Evolutionary conservation across 2,329 filamentous ascomycete species (phyloP), one percentile per base, ranked within the genome.

Genomic region (Aspergillus pseudonomiae): DNA sequence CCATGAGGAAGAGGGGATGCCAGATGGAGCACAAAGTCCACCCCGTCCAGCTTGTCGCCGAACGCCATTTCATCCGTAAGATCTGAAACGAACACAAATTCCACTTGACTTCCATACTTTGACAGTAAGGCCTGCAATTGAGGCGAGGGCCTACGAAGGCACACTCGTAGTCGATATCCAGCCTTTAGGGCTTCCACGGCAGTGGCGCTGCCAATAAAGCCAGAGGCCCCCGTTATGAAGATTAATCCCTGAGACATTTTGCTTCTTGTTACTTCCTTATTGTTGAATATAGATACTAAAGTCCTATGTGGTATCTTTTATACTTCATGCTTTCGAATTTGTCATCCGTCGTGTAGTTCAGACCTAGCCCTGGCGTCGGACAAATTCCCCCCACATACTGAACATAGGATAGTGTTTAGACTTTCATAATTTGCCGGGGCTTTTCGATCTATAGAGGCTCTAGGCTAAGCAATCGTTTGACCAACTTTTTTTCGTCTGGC

Each of bases 191-290:
- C 67, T 45, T 64, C 63, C 7, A 69, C 4, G 4, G 69, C 68
- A 9, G 65, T 67, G 28, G 65, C 65, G 4, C 68, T 70, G 11
- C 72, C 72, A 50, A 74, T 69, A 39, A 73, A 73, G 19, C 72
- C 72, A 2, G 68, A 65, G 14, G 68, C 68, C 4, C 72, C 71
- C 6, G 72, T 74, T 19, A 73, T 70, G 61, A 73, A 73, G 45
- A 73, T 64, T 14, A 73, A 54, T 32, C 45, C 34, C 2, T 32
- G 21, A n/a, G 67, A 32, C 68, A 70, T 68, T 12, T 36, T 36
- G 34, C 12, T 36, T 12, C 2, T 36, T 36, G 6, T 36, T 36
- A 9, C 34, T 36, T 36, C 34, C 34, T 36, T 12, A 14, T 36
- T 36, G 4, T 12, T 36, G 34, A 12, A 12, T 4, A 11, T 4